A percentile compares a stretch with the other conserved stretches of the same genome.
Evolutionary conservation across 2,329 filamentous ascomycete genomes (phyloP).

Genomic region (Cryoendolithus antarcticus): DNA sequence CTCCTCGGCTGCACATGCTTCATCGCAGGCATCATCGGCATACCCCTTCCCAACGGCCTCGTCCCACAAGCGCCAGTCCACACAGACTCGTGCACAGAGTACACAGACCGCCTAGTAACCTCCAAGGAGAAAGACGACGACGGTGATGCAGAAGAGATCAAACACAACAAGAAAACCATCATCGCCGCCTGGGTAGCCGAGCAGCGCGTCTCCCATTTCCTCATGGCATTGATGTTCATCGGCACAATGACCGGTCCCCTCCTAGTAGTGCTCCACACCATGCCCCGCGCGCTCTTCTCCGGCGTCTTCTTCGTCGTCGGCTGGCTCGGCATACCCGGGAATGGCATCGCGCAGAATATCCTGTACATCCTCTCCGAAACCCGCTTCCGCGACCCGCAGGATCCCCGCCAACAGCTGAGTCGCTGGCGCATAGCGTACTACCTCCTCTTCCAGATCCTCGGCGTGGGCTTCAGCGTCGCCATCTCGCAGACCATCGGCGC

Average conservation of each 20-base stretch:
- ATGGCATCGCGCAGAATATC: slow-evolving; percentile 41
- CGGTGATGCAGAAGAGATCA: slow-evolving; percentile 21
- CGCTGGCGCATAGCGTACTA: slow-evolving; percentile 38
- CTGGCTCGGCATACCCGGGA: slow-evolving; percentile 38
- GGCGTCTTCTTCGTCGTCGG: slow-evolving; percentile 49
- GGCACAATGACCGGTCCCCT: slow-evolving; percentile 46
- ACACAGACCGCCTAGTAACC: slow-evolving; percentile 29
- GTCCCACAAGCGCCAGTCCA: slow-evolving; percentile 50
- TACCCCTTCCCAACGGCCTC: slow-evolving; percentile 46
- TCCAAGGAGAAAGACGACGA: slow-evolving; percentile 31
- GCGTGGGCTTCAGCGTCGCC: slow-evolving; percentile 42
- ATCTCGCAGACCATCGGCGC: slow-evolving; percentile 49
- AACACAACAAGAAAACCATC: slow-evolving; percentile 33
- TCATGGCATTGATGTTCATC: slow-evolving; percentile 42
- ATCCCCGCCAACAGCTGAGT: slow-evolving; percentile 34
- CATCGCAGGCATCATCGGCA: slow-evolving; percentile 42
- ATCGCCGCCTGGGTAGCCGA: slow-evolving; percentile 40
- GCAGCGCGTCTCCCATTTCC: slow-evolving; percentile 44
- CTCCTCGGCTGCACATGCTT: slow-evolving; percentile 45
- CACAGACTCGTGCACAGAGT: slow-evolving; percentile 38
- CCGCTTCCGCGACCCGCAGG: slow-evolving; percentile 35
- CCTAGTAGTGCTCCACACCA: slow-evolving; percentile 40
- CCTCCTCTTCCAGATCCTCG: slow-evolving; percentile 38
- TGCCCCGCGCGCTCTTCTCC: slow-evolving; percentile 42
- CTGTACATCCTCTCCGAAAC: slow-evolving; percentile 37